phyloP scores from a whole-genome alignment of 768 basidiomycete genomes.

The Lyophyllum decastes region DNA sequence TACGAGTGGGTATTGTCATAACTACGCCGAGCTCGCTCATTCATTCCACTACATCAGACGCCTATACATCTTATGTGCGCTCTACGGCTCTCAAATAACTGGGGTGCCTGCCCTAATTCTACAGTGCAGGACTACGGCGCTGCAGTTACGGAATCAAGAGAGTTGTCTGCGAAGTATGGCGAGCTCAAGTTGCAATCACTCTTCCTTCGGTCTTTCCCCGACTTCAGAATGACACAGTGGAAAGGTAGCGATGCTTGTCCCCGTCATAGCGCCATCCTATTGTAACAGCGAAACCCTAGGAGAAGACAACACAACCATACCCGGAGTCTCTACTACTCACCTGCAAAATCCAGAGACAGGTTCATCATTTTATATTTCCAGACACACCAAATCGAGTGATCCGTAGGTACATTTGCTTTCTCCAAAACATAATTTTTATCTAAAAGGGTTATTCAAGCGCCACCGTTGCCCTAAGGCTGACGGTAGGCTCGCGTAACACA shows the following conservation, averaged over 20 bases:
- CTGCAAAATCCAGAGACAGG: conserved; percentile 17
- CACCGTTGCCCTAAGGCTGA: conserved; percentile 6
- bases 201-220: conserved; percentile 17
- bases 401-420: conserved; percentile 3
- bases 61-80: conserved; percentile 18
- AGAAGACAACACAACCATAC: conserved; percentile 18
- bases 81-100: neutral
- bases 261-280: no score
- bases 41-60: neutral
- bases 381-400: conserved; percentile 13
- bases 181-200: conserved; percentile 19
- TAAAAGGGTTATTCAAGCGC: neutral
- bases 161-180: conserved; percentile 13
- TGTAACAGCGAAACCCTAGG: neutral
- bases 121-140: conserved; percentile 17
- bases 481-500: conserved; percentile 11
- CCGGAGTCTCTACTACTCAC: conserved; percentile 16
- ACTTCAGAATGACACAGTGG: conserved; percentile 13
- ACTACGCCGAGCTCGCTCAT: neutral
- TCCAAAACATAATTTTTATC: neutral
- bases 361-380: conserved; percentile 15
- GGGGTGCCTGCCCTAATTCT: neutral
- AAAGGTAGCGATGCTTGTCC: conserved; percentile 3
- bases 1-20: conserved; percentile 7
- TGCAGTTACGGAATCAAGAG: conserved; percentile 13